A percentile compares a stretch with the other conserved stretches of the same genome.
Conservation (phyloP, 1,284 basidiomycete species). For the Cryptococcus sp. region DNA sequence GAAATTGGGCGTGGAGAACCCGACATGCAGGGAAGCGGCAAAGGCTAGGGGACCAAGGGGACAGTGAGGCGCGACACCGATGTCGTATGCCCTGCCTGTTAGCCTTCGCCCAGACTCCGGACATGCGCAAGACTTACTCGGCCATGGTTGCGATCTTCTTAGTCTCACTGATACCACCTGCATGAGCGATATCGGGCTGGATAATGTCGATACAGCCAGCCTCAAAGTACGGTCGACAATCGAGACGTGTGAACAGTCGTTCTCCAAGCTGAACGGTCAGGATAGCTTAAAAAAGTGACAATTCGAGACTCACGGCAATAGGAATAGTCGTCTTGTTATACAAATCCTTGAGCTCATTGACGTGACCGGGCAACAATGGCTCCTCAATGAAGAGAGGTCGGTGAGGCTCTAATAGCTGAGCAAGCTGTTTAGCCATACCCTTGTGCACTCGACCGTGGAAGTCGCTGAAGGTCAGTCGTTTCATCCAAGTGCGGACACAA, state of each 20-base stretch:
- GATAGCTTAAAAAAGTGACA: not conserved
- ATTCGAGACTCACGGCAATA: conserved; percentile 41
- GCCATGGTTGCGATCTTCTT: conserved; percentile 64
- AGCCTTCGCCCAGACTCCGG: not conserved
- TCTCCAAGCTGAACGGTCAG: conserved; percentile 56
- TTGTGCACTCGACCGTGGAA: conserved; percentile 60
- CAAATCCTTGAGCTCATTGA: conserved; percentile 50
- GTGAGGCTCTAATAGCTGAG: conserved; percentile 61
- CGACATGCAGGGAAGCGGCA: conserved; percentile 55
- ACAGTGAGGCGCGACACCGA: conserved; percentile 51
- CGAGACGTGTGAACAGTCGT: conserved; percentile 62
- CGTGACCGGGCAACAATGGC: conserved; percentile 57
- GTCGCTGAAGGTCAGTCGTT: conserved; percentile 30
- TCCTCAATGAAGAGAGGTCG: conserved; percentile 72
- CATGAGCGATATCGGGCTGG: conserved; percentile 63
- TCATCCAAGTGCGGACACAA: too few relatives aligned
- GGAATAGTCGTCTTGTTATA: conserved; percentile 52
- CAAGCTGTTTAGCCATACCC: conserved; percentile 72
- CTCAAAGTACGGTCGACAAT: conserved; percentile 66
- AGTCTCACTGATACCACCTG: conserved; percentile 66
- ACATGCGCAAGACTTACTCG: conserved; percentile 45
- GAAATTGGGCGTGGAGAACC: conserved; percentile 48
- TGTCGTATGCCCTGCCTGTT: conserved; percentile 42
- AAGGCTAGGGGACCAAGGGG: conserved; percentile 62
- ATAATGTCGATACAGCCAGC: conserved; percentile 64